phyloP scores from a whole-genome alignment of 2,329 filamentous ascomycete genomes.

The Rhynchosporium graminicola region DNA sequence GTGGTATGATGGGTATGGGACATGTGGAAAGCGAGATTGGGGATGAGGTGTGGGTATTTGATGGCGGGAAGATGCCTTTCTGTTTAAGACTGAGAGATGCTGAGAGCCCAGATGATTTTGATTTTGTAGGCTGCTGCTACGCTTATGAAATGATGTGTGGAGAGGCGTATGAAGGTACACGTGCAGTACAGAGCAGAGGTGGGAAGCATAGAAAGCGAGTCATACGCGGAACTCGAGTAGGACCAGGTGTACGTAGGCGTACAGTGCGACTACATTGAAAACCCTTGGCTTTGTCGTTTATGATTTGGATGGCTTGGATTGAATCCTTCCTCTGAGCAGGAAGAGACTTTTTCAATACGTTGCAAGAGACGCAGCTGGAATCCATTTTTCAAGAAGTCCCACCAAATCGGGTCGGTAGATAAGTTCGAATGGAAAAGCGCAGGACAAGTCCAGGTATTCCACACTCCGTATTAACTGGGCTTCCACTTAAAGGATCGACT shows the following conservation, averaged over 20 bases:
- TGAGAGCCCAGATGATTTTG: neutral
- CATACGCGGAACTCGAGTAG: neutral
- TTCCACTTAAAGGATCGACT: too few species aligned
- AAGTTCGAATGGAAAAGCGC: too few species aligned
- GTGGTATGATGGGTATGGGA: conserved; percentile 1
- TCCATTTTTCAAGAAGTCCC: too few species aligned
- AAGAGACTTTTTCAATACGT: too few species aligned
- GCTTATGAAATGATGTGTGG: conserved; percentile 1
- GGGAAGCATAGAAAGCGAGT: too few species aligned
- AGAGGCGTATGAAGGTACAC: neutral
- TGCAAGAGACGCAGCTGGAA: too few species aligned
- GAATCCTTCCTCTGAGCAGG: too few species aligned
- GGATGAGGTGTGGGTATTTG: neutral
- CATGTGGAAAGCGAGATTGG: neutral
- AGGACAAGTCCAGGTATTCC: too few species aligned
- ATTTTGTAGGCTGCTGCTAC: neutral
- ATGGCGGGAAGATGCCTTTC: conserved; percentile 1
- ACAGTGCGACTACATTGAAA: neutral
- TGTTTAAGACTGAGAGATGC: neutral
- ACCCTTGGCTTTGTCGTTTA: too few species aligned
- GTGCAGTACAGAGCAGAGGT: neutral
- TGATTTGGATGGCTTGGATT: too few species aligned
- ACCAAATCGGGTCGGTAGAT: too few species aligned
- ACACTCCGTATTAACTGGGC: too few species aligned
- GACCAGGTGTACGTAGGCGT: neutral